A percentile compares a stretch with the other conserved stretches of the same genome.
These are phyloP conservation scores for Nakazawaea sp. DNA, from an alignment of 805 yeast genomes.

Conservation along the genomic window DNA sequence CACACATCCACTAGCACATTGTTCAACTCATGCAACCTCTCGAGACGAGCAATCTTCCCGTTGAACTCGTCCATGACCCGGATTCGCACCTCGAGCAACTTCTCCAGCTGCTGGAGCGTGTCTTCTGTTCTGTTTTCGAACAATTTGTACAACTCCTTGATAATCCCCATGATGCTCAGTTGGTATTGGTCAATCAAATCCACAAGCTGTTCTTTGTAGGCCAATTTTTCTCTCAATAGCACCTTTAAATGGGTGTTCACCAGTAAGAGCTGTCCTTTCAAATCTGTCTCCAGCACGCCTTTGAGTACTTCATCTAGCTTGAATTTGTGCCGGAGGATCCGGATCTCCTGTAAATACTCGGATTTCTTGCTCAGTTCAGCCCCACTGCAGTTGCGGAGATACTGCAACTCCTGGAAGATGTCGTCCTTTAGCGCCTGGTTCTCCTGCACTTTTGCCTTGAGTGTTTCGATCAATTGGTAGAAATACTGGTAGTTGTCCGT, in stretches of 20 bases:
- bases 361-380: background rate
- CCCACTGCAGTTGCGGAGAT: slow-evolving; percentile 1
- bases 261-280: background rate
- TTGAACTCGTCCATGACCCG: slow-evolving; percentile 3
- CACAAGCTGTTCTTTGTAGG: slow-evolving; percentile 8
- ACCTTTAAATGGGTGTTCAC: slow-evolving; percentile 1
- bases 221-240: slow-evolving; percentile 5
- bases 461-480: slow-evolving; percentile 6
- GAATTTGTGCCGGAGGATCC: slow-evolving; percentile 1
- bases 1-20: background rate
- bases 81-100: background rate
- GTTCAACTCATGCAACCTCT: background rate
- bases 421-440: slow-evolving; percentile 8
- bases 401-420: slow-evolving; percentile 7
- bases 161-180: slow-evolving; percentile 4
- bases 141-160: slow-evolving; percentile 5
- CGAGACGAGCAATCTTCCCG: background rate
- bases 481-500: slow-evolving; percentile 11
- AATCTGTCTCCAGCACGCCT: background rate
- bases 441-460: slow-evolving; percentile 3
- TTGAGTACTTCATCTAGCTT: background rate
- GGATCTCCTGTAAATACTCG: background rate
- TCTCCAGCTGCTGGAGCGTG: slow-evolving; percentile 2
- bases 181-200: slow-evolving; percentile 11
- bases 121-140: slow-evolving; percentile 1